A percentile compares a stretch with the other conserved stretches of the same genome.
Evolutionary conservation across 345 rosid species (phyloP).

Genomic region (Corchorus olitorius): DNA sequence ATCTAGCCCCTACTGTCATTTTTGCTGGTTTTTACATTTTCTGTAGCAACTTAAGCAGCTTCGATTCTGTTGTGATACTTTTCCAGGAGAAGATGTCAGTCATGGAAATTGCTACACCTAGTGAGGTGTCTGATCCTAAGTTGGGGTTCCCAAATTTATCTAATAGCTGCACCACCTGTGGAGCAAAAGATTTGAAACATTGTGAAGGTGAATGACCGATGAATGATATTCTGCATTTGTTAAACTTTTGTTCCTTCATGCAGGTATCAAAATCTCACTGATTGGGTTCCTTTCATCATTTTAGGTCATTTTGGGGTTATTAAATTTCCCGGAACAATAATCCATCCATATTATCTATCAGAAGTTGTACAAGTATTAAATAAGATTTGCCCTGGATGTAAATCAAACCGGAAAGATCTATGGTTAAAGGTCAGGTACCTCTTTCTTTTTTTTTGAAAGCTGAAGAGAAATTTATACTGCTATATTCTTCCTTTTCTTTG

Average conservation of each 20-base stretch:
- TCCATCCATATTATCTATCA: conserved; percentile 72
- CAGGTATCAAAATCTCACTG: neutral
- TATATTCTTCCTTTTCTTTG: neutral
- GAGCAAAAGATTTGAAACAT: conserved; percentile 48
- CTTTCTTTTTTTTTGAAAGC: conserved; percentile 12
- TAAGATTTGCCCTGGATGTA: conserved; percentile 85
- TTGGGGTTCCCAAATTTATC: conserved; percentile 82
- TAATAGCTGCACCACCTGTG: conserved; percentile 64
- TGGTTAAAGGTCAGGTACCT: conserved; percentile 55
- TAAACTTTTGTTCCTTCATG: neutral
- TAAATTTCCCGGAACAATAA: conserved; percentile 49
- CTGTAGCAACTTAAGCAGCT: conserved; percentile 4
- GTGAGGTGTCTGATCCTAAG: conserved; percentile 68
- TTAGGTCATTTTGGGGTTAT: conserved; percentile 86
- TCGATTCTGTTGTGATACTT: conserved; percentile 15
- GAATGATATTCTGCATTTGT: neutral
- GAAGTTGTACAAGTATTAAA: conserved; percentile 70
- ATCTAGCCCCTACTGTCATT: neutral
- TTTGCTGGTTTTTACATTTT: neutral
- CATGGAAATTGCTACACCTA: conserved; percentile 40
- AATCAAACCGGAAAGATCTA: conserved; percentile 58
- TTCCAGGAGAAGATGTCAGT: conserved; percentile 62
- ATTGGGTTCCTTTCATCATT: conserved; percentile 15
- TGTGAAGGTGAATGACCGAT: conserved; percentile 71
- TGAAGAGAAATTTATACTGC: conserved; percentile 10